phyloP scores from a whole-genome alignment of 768 basidiomycete species.

The Kwoniella sp. region DNA sequence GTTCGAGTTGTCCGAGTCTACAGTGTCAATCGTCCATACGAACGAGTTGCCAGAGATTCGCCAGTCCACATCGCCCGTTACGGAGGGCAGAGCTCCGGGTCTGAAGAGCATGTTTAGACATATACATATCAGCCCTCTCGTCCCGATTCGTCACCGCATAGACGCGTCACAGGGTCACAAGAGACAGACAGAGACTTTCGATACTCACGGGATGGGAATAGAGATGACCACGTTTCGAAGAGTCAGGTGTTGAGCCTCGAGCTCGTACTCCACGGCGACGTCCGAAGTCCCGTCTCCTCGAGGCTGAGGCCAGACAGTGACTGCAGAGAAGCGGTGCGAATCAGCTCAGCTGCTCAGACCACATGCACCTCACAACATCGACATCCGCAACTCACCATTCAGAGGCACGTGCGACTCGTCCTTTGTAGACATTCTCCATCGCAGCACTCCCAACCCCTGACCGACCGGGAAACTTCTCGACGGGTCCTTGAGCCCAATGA shows the following conservation, averaged over 20 bases:
- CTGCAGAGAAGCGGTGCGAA: constrained; percentile 57
- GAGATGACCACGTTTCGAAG: constrained; percentile 84
- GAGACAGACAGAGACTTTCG: not conserved
- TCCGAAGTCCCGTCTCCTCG: constrained; percentile 89
- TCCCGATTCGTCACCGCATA: not conserved
- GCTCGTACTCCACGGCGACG: constrained; percentile 95
- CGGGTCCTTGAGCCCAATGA: constrained; percentile 81
- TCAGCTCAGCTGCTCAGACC: constrained; percentile 10
- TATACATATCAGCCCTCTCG: not conserved
- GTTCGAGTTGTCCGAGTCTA: constrained; percentile 65
- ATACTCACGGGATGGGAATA: constrained; percentile 86
- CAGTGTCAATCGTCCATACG: constrained; percentile 76
- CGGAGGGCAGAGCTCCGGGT: constrained; percentile 42
- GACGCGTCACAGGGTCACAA: not conserved
- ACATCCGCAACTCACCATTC: constrained; percentile 67
- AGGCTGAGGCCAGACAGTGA: constrained; percentile 96
- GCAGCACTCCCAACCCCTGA: constrained; percentile 78
- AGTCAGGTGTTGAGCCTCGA: constrained; percentile 78
- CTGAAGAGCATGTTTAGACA: constrained; percentile 1
- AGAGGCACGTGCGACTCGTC: constrained; percentile 91
- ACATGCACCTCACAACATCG: no score
- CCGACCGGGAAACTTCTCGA: constrained; percentile 82
- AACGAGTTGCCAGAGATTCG: constrained; percentile 76
- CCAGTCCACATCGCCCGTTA: constrained; percentile 63
- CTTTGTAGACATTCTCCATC: constrained; percentile 87